phyloP scores from a whole-genome alignment of 2,329 filamentous ascomycete genomes.

The Fusarium acutatum region DNA sequence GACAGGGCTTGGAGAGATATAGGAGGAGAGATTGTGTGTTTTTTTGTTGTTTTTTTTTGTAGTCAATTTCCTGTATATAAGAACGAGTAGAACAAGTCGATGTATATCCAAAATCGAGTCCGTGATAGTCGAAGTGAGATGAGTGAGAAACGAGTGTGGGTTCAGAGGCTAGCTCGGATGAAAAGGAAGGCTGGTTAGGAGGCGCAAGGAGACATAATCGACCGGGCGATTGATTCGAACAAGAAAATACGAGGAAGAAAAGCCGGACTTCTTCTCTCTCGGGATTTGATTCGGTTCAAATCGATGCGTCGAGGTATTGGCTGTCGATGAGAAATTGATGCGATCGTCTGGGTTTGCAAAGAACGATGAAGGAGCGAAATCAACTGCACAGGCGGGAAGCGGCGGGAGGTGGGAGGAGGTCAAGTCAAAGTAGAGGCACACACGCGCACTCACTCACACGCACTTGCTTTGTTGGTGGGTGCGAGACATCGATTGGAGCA shows the following conservation, averaged over 20 bases:
- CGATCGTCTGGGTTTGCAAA: slow-evolving; percentile 32
- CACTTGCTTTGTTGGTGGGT: slow-evolving; percentile 24
- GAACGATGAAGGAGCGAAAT: slow-evolving; percentile 41
- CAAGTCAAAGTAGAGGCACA: background rate
- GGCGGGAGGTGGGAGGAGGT: slow-evolving; percentile 35
- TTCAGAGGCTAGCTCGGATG: slow-evolving; percentile 58
- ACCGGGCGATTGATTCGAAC: slow-evolving; percentile 40
- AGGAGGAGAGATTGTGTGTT: background rate
- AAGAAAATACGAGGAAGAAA: slow-evolving; percentile 27
- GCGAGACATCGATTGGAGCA: slow-evolving; percentile 36
- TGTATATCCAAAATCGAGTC: slow-evolving; percentile 12
- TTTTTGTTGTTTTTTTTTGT: background rate
- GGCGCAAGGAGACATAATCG: slow-evolving; percentile 49
- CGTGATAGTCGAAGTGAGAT: slow-evolving; percentile 26
- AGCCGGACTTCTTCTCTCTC: slow-evolving; percentile 17
- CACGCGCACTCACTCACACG: slow-evolving; percentile 5
- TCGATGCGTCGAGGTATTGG: background rate
- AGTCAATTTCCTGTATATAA: background rate
- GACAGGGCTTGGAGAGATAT: slow-evolving; percentile 6
- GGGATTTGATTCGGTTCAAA: slow-evolving; percentile 20
- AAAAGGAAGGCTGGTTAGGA: slow-evolving; percentile 43
- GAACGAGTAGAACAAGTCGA: background rate
- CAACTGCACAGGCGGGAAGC: slow-evolving; percentile 4
- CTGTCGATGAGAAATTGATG: slow-evolving; percentile 33
- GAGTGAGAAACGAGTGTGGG: slow-evolving; percentile 53